Evolutionary conservation across 306 rosid genomes (phyloP).

Genomic region (Casuarina glauca): DNA sequence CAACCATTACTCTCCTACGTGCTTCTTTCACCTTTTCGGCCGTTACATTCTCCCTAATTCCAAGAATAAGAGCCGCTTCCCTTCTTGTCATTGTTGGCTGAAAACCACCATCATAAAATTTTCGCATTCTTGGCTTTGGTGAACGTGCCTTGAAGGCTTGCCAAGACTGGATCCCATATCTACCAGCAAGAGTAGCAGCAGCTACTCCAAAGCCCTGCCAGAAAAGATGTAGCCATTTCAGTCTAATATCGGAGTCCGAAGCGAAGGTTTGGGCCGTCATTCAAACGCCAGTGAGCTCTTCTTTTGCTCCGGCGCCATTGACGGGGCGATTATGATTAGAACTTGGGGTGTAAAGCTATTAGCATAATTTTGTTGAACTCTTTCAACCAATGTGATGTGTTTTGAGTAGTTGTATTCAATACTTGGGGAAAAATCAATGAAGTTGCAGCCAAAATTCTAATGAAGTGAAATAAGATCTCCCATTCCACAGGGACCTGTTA

Average conservation of each 20-base stretch:
- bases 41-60: conserved; percentile 64
- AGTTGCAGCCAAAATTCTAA: no score
- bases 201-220: conserved; percentile 74
- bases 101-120: conserved; percentile 74
- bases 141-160: conserved; percentile 66
- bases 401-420: no score
- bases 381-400: no score
- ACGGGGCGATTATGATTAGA: not conserved
- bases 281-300: conserved; percentile 27
- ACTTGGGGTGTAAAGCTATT: no score
- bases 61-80: conserved; percentile 75
- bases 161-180: conserved; percentile 69
- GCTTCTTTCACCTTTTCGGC: conserved; percentile 74
- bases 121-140: conserved; percentile 47
- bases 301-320: conserved; percentile 5
- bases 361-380: no score
- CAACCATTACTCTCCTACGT: conserved; percentile 71
- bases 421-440: no score
- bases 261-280: conserved; percentile 22
- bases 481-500: no score
- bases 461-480: no score
- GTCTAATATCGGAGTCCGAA: conserved; percentile 8
- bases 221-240: conserved; percentile 63
- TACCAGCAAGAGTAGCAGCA: conserved; percentile 68
- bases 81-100: conserved; percentile 66